Conservation (phyloP, 2,329 filamentous ascomycete species). For the Ceratocystis alfenasii region DNA sequence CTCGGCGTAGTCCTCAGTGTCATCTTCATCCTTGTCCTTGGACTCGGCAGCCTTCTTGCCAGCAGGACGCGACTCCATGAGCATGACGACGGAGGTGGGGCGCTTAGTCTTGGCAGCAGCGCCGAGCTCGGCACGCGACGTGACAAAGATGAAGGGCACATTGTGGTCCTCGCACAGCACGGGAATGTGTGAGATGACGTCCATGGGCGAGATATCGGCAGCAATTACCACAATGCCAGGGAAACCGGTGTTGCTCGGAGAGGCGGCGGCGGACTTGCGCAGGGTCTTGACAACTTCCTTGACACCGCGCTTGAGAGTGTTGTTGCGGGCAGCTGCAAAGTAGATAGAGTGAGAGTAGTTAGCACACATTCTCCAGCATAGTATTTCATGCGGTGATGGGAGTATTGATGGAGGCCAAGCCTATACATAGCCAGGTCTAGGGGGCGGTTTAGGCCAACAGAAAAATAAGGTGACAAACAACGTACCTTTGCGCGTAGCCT, state of each 20-base stretch:
- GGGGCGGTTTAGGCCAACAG: too few relatives aligned
- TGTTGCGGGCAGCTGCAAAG: conserved; percentile 72
- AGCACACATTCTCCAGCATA: conserved; percentile 18
- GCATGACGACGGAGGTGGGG: conserved; percentile 93
- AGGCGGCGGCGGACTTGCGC: conserved; percentile 70
- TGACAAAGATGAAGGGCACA: conserved; percentile 92
- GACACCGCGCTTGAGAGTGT: conserved; percentile 91
- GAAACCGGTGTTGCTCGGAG: conserved; percentile 50
- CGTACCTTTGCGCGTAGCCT: conserved; percentile 46
- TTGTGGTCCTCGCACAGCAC: conserved; percentile 97
- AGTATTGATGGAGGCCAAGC: neutral
- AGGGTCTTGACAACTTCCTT: conserved; percentile 99
- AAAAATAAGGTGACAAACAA: conserved; percentile 5
- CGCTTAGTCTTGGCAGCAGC: conserved; percentile 90
- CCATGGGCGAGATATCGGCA: conserved; percentile 94
- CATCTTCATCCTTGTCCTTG: conserved; percentile 35
- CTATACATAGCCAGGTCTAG: neutral
- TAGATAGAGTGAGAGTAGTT: conserved; percentile 22
- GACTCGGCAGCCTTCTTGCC: conserved; percentile 36
- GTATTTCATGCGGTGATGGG: neutral
- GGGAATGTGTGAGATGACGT: conserved; percentile 96
- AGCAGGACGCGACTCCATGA: conserved; percentile 45
- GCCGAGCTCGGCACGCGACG: conserved; percentile 83
- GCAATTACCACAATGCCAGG: conserved; percentile 81
- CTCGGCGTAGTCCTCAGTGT: conserved; percentile 49